Evolutionary conservation across 2,329 filamentous ascomycete genomes (phyloP).

Genomic region (Sphaceloma murrayae): DNA sequence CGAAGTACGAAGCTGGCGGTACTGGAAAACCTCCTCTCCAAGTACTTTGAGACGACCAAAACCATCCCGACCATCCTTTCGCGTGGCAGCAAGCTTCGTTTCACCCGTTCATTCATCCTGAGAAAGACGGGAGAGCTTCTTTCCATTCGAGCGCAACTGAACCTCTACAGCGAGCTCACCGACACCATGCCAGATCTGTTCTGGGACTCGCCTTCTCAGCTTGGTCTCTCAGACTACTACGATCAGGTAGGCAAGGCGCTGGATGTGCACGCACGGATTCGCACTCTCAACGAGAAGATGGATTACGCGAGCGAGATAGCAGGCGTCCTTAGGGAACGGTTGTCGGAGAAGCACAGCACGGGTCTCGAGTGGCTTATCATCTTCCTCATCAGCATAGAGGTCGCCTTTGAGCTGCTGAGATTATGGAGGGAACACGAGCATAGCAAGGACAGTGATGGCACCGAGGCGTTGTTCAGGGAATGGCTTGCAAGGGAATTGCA

Average conservation of each 20-base stretch:
- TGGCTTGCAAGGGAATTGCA: slow-evolving; percentile 21
- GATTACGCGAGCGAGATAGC: slow-evolving; percentile 96
- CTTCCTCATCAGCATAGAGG: slow-evolving; percentile 82
- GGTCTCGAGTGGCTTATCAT: slow-evolving; percentile 95
- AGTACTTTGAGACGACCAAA: slow-evolving; percentile 80
- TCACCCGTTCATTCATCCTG: slow-evolving; percentile 68
- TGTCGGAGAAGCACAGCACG: slow-evolving; percentile 82
- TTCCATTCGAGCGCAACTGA: slow-evolving; percentile 80
- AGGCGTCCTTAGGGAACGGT: slow-evolving; percentile 72
- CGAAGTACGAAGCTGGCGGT: slow-evolving; percentile 89
- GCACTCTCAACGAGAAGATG: slow-evolving; percentile 90
- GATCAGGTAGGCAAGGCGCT: slow-evolving; percentile 83
- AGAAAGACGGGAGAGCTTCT: slow-evolving; percentile 90
- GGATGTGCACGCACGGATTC: slow-evolving; percentile 85
- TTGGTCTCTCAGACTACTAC: slow-evolving; percentile 89
- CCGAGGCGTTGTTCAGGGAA: slow-evolving; percentile 31
- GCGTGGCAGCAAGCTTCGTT: slow-evolving; percentile 52
- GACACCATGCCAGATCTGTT: slow-evolving; percentile 93
- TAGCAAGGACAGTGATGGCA: slow-evolving; percentile 34
- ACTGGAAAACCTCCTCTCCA: slow-evolving; percentile 69
- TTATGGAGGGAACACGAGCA: slow-evolving; percentile 54
- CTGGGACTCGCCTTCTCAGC: slow-evolving; percentile 84
- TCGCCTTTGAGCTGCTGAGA: slow-evolving; percentile 72
- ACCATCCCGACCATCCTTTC: slow-evolving; percentile 71
- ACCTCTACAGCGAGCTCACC: slow-evolving; percentile 93